Conservation (phyloP, 1,139 yeast species). For the Blastobotrys ciferrii region DNA sequence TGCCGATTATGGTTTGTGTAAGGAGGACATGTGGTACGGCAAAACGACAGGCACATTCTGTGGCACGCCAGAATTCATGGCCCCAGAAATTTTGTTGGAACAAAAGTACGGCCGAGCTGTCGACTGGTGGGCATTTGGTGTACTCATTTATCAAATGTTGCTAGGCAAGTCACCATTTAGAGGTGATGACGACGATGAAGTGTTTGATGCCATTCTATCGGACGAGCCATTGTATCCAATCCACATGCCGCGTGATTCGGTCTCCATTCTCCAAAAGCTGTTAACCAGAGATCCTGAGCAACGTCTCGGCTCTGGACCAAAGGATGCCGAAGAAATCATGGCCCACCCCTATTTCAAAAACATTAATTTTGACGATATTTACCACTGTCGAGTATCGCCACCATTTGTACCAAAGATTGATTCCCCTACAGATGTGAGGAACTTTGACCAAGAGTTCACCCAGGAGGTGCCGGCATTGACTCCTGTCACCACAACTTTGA, state of each 20-base stretch:
- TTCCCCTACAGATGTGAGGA: conserved; percentile 86
- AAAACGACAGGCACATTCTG: conserved; percentile 92
- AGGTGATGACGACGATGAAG: conserved; percentile 98
- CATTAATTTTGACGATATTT: conserved; percentile 84
- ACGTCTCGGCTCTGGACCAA: conserved; percentile 82
- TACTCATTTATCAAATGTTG: conserved; percentile 90
- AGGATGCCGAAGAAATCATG: conserved; percentile 92
- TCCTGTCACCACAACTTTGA: conserved; percentile 85
- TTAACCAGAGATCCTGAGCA: conserved; percentile 81
- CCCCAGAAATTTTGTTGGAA: conserved; percentile 93
- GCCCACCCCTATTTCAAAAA: conserved; percentile 90
- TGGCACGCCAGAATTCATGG: conserved; percentile 99
- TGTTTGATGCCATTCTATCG: conserved; percentile 93
- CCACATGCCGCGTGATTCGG: conserved; percentile 96
- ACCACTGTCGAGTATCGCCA: conserved; percentile 70
- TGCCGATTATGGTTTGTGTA: conserved; percentile 96
- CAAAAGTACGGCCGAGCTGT: conserved; percentile 91
- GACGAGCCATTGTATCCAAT: conserved; percentile 98
- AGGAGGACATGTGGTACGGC: conserved; percentile 93
- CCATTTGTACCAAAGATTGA: conserved; percentile 67
- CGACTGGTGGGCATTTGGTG: conserved; percentile 99
- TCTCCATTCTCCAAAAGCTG: conserved; percentile 85
- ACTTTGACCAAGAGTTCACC: conserved; percentile 93
- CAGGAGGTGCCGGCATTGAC: conserved; percentile 93
- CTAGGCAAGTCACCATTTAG: conserved; percentile 95